Evolutionary conservation across 2,329 filamentous ascomycete species (phyloP).

Genomic region (Pleoardoris graminearum): DNA sequence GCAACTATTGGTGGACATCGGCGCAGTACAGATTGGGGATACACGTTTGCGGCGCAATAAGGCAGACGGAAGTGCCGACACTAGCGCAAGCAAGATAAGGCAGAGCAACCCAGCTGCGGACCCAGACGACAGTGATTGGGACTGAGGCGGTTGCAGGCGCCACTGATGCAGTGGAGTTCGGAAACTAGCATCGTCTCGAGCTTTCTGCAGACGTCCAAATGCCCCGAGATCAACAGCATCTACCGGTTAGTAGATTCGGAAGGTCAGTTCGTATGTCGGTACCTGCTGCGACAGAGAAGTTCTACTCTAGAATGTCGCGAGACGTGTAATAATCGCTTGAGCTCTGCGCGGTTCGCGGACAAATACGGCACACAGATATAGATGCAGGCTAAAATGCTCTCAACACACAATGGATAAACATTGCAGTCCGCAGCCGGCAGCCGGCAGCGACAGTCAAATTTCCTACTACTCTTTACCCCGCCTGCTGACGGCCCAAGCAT

Average conservation of each 20-base stretch:
- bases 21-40: constrained; percentile 78
- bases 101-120: constrained; percentile 40
- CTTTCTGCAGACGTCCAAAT: neutral
- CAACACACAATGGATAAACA: constrained; percentile 1
- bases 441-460: too few relatives aligned
- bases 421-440: neutral
- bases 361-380: neutral
- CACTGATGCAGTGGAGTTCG: neutral
- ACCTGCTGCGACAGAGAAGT: neutral
- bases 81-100: constrained; percentile 57
- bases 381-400: constrained; percentile 3
- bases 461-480: too few relatives aligned
- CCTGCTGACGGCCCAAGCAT: constrained; percentile 4
- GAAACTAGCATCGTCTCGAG: neutral
- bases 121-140: constrained; percentile 64
- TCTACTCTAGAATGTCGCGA: neutral
- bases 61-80: constrained; percentile 57
- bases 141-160: constrained; percentile 48
- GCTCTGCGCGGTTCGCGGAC: too few relatives aligned
- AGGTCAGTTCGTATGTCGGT: neutral
- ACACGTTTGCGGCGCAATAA: constrained; percentile 67
- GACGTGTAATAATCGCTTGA: neutral
- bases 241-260: neutral
- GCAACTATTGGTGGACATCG: constrained; percentile 76
- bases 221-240: neutral